Conservation (phyloP, 257 asterid species). For the Gentiana dahurica region DNA sequence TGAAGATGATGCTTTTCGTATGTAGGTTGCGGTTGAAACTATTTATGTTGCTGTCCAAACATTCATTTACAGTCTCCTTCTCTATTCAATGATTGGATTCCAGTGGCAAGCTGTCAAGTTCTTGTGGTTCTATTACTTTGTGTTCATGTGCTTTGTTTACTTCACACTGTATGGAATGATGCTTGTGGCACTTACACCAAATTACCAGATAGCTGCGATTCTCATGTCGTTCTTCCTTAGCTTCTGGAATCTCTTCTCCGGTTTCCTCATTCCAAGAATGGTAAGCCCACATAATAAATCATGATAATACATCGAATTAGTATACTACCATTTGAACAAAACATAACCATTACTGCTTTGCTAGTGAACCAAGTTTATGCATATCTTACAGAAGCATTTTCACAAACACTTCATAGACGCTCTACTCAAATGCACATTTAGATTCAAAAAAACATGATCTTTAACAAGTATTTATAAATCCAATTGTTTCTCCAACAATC, state of each 20-base stretch:
- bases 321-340: too few species aligned
- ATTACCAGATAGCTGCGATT: conserved; percentile 56
- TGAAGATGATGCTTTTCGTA: neutral
- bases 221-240: conserved; percentile 64
- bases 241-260: conserved; percentile 10
- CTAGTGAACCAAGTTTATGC: too few species aligned
- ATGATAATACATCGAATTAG: too few species aligned
- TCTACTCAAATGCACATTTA: too few species aligned
- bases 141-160: conserved; percentile 31
- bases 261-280: too few species aligned
- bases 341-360: too few species aligned
- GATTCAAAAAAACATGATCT: too few species aligned
- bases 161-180: conserved; percentile 30
- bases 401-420: too few species aligned
- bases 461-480: too few species aligned
- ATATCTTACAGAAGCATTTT: too few species aligned
- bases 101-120: conserved; percentile 41
- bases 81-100: conserved; percentile 27
- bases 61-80: conserved; percentile 24
- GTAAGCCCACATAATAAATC: too few species aligned
- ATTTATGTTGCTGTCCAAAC: conserved; percentile 33
- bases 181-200: conserved; percentile 67
- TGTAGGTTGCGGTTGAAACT: conserved; percentile 49
- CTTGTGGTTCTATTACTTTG: conserved; percentile 36
- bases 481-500: too few species aligned